Evolutionary conservation across 1,139 yeast genomes (phyloP).

Genomic region (Debaryomyces singareniensis): DNA sequence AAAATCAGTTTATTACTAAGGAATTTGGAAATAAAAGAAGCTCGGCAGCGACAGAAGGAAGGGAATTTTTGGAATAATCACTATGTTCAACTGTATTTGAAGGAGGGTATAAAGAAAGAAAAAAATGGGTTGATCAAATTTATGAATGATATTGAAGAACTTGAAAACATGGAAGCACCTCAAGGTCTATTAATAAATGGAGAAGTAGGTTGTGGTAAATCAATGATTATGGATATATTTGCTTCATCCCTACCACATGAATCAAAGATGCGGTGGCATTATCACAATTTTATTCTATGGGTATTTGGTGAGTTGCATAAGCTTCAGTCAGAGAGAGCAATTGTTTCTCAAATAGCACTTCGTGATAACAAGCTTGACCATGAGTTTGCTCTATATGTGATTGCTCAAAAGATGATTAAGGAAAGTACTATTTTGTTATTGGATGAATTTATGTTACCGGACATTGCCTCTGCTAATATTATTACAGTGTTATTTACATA

Average conservation of each 20-base stretch:
- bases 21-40: conserved; percentile 37
- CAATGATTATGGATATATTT: conserved; percentile 68
- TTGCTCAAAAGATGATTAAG: conserved; percentile 59
- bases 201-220: conserved; percentile 73
- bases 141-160: conserved; percentile 61
- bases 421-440: conserved; percentile 55
- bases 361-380: conserved; percentile 43
- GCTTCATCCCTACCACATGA: conserved; percentile 59
- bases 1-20: conserved; percentile 42
- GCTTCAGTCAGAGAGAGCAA: conserved; percentile 38
- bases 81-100: conserved; percentile 16
- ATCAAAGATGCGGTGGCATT: conserved; percentile 68
- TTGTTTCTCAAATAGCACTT: conserved; percentile 24
- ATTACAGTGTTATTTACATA: conserved; percentile 58
- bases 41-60: conserved; percentile 5
- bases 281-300: conserved; percentile 63
- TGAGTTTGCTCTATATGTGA: conserved; percentile 59
- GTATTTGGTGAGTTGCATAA: conserved; percentile 57
- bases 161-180: conserved; percentile 51
- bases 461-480: conserved; percentile 64
- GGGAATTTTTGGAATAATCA: conserved; percentile 7
- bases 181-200: conserved; percentile 64
- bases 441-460: conserved; percentile 74
- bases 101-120: conserved; percentile 21
- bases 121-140: conserved; percentile 35